These are phyloP conservation scores for Jaminaea rosea DNA, from an alignment of 1,284 basidiomycete species.

Conservation along the genomic window DNA sequence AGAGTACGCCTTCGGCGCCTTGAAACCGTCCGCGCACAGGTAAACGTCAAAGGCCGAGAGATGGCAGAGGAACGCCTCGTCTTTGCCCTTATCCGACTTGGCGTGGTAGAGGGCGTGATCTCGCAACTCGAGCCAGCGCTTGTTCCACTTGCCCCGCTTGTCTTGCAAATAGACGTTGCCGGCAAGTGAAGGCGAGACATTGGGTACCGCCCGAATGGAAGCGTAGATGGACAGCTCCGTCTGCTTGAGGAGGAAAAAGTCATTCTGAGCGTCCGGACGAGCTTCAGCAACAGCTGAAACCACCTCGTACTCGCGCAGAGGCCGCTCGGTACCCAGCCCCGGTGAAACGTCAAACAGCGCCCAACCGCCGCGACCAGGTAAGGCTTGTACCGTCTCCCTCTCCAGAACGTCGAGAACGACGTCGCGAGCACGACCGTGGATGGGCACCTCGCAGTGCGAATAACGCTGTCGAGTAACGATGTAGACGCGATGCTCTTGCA, in stretches of 20 bases:
- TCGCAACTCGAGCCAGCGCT: slow-evolving; percentile 44
- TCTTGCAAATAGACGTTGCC: slow-evolving; percentile 40
- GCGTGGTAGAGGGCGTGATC: slow-evolving; percentile 41
- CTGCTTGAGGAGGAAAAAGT: slow-evolving; percentile 37
- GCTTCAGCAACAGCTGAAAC: slow-evolving; percentile 29
- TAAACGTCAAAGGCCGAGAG: slow-evolving; percentile 41
- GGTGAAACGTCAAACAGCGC: slow-evolving; percentile 37
- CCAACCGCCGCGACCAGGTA: slow-evolving; percentile 29
- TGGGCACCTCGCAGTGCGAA: slow-evolving; percentile 19
- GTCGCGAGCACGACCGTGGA: slow-evolving; percentile 28
- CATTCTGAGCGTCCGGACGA: slow-evolving; percentile 18
- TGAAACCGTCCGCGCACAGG: slow-evolving; percentile 22
- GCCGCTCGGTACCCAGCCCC: slow-evolving; percentile 37
- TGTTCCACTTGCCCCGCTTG: slow-evolving; percentile 37
- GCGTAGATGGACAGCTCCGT: slow-evolving; percentile 35
- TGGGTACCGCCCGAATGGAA: slow-evolving; percentile 25
- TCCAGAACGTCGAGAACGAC: slow-evolving; percentile 25
- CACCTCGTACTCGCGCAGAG: slow-evolving; percentile 43
- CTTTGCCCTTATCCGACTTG: slow-evolving; percentile 43
- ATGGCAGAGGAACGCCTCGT: slow-evolving; percentile 31
- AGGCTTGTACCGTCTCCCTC: slow-evolving; percentile 14
- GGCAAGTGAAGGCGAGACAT: slow-evolving; percentile 28
- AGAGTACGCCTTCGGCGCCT: slow-evolving; percentile 33
- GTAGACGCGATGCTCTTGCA: slow-evolving; percentile 24
- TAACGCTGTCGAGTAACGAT: slow-evolving; percentile 30